A percentile compares a stretch with the other conserved stretches of the same genome.
These are phyloP conservation scores for Lagenaria siceraria DNA, from an alignment of 306 rosid genomes.

Conservation along the genomic window DNA sequence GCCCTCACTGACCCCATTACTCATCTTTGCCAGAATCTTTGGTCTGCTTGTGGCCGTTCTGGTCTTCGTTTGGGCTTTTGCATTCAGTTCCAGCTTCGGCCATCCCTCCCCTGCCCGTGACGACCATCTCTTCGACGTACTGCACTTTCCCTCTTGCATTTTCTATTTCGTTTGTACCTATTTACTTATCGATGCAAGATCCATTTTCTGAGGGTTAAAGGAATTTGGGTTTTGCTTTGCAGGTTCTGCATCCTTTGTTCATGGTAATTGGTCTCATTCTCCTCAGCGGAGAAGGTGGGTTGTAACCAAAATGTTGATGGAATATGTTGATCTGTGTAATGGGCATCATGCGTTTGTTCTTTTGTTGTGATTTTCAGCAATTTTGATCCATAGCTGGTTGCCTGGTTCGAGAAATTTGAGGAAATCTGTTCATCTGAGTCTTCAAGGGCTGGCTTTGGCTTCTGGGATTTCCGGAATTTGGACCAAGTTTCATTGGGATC, in stretches of 20 bases:
- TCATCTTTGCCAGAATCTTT: slow-evolving; percentile 46
- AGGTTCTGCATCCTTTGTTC: slow-evolving; percentile 82
- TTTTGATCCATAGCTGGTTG: slow-evolving; percentile 72
- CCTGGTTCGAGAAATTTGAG: slow-evolving; percentile 64
- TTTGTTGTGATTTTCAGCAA: slow-evolving; percentile 32
- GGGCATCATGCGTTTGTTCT: neutral
- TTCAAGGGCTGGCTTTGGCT: slow-evolving; percentile 75
- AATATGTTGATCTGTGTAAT: neutral
- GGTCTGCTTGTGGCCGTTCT: slow-evolving; percentile 46
- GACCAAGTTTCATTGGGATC: slow-evolving; percentile 56
- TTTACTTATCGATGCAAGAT: neutral
- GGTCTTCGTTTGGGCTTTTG: slow-evolving; percentile 52
- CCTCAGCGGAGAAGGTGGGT: slow-evolving; percentile 77
- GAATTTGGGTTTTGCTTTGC: slow-evolving; percentile 4
- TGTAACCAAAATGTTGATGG: neutral
- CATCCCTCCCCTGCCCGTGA: slow-evolving; percentile 34
- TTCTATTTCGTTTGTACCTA: neutral
- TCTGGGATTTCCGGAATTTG: slow-evolving; percentile 76
- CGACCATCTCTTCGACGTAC: slow-evolving; percentile 44
- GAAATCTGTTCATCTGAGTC: slow-evolving; percentile 72
- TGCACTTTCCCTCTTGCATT: neutral
- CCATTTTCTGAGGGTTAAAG: neutral
- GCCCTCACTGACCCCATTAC: slow-evolving; percentile 23
- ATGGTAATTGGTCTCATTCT: slow-evolving; percentile 90
- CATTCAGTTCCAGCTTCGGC: slow-evolving; percentile 63